Conservation (phyloP, 257 asterid species). For the Rhazya stricta region DNA sequence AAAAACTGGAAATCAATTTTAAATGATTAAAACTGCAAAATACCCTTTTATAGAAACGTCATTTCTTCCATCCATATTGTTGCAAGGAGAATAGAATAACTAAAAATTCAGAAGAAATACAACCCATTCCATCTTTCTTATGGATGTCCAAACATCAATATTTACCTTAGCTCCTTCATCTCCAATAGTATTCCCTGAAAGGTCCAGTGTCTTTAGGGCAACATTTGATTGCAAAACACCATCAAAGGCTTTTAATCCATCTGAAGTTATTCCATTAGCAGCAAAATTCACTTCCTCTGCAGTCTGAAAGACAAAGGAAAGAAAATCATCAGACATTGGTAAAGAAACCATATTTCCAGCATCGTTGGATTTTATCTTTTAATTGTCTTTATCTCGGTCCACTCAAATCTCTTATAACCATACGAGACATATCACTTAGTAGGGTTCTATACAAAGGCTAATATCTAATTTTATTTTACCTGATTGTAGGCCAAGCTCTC, state of each 20-base stretch:
- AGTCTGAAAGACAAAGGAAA: slow-evolving; percentile 45
- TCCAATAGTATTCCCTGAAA: slow-evolving; percentile 94
- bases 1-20: not conserved
- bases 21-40: not conserved
- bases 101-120: not conserved
- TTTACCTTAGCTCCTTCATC: slow-evolving; percentile 95
- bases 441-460: not conserved
- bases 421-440: not conserved
- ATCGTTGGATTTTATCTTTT: not conserved
- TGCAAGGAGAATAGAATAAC: not conserved
- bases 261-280: slow-evolving; percentile 87
- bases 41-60: not conserved
- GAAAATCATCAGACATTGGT: slow-evolving; percentile 14
- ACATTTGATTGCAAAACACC: slow-evolving; percentile 84
- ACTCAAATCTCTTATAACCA: not conserved
- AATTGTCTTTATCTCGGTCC: not conserved
- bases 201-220: slow-evolving; percentile 70
- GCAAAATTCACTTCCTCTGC: slow-evolving; percentile 95
- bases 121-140: not conserved
- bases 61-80: not conserved
- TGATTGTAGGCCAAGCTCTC: slow-evolving; percentile 94
- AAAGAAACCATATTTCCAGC: slow-evolving; percentile 4
- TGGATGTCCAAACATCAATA: not conserved
- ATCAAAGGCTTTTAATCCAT: slow-evolving; percentile 89
- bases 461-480: slow-evolving; percentile 31